Conservation (phyloP, 192 early-diverging fungal species). For the Funneliformis geosporum region DNA sequence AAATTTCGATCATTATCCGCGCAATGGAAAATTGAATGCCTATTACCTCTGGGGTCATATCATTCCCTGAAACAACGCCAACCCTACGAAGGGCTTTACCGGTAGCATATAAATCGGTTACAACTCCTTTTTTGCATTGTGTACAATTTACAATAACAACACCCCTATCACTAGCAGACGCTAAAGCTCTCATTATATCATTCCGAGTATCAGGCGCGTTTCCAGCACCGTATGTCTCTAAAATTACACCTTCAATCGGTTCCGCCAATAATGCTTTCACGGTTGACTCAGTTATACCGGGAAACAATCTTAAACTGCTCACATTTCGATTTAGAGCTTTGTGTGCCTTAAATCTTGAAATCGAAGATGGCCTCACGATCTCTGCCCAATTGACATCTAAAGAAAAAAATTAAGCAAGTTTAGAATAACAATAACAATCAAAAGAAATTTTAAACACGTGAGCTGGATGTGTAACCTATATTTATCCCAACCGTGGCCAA, state of each 20-base stretch:
- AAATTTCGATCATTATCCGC: neutral
- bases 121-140: slow-evolving; percentile 83
- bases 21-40: neutral
- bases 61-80: slow-evolving; percentile 85
- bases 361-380: slow-evolving; percentile 80
- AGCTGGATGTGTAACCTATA: slow-evolving; percentile 57
- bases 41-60: slow-evolving; percentile 91
- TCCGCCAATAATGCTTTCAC: slow-evolving; percentile 84
- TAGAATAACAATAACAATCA: neutral
- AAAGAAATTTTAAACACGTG: neutral
- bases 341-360: slow-evolving; percentile 82
- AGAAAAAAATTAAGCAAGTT: neutral
- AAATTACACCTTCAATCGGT: slow-evolving; percentile 85
- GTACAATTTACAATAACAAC: slow-evolving; percentile 97
- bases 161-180: slow-evolving; percentile 87
- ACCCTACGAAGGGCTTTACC: slow-evolving; percentile 79
- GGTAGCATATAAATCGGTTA: slow-evolving; percentile 89
- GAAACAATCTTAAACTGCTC: slow-evolving; percentile 86
- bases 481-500: slow-evolving; percentile 97
- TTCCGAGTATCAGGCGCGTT: slow-evolving; percentile 91
- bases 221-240: slow-evolving; percentile 96
- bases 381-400: slow-evolving; percentile 89
- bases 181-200: slow-evolving; percentile 80
- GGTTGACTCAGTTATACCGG: slow-evolving; percentile 88
- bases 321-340: slow-evolving; percentile 87